These are phyloP conservation scores for Catenaria anguillulae DNA, from an alignment of 371 early-diverging fungal species.

Conservation along the genomic window DNA sequence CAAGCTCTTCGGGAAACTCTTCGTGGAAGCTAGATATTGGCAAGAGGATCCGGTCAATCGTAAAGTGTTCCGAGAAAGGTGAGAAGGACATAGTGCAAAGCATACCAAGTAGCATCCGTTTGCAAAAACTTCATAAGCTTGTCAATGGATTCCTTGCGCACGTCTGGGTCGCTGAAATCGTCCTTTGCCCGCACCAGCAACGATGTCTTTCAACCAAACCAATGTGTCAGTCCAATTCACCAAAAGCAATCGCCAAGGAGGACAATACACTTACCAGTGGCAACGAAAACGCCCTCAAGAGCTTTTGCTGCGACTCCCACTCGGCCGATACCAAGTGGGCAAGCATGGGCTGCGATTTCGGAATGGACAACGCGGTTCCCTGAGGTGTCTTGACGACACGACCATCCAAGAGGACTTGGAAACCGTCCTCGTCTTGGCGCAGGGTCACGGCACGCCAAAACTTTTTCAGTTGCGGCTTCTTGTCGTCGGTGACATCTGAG, in stretches of 20 bases:
- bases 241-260: too few species aligned
- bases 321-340: constrained; percentile 77
- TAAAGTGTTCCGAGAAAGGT: too few species aligned
- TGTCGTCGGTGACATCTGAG: too few species aligned
- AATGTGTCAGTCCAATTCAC: too few species aligned
- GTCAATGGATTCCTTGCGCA: constrained; percentile 49
- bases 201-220: constrained; percentile 76
- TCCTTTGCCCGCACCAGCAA: constrained; percentile 69
- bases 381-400: constrained; percentile 70
- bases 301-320: constrained; percentile 39
- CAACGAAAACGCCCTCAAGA: constrained; percentile 65
- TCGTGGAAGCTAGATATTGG: constrained; percentile 72
- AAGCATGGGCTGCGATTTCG: constrained; percentile 35
- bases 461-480: constrained; percentile 27
- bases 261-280: constrained; percentile 56
- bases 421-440: constrained; percentile 36
- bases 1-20: constrained; percentile 54
- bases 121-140: constrained; percentile 63
- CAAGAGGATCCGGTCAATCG: too few species aligned
- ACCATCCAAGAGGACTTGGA: constrained; percentile 54
- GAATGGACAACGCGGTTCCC: constrained; percentile 48
- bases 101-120: constrained; percentile 69
- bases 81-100: too few species aligned
- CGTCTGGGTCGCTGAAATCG: constrained; percentile 35
- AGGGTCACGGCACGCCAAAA: constrained; percentile 59